Evolutionary conservation across 495 filamentous ascomycete species (phyloP).

Genomic region (Penicillium coprophilum): DNA sequence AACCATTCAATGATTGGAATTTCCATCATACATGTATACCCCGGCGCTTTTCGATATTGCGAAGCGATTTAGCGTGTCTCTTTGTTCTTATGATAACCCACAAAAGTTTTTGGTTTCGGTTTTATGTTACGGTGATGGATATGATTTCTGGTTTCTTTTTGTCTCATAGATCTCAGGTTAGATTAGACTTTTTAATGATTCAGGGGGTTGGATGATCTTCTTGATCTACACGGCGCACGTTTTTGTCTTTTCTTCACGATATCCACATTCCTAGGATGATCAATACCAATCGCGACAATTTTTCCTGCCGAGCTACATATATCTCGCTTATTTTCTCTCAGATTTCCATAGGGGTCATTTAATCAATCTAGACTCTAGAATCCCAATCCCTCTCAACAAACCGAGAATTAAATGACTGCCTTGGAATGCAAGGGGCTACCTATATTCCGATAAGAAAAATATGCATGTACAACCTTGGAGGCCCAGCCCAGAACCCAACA

Average conservation of each 20-base stretch:
- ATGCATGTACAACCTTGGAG: neutral
- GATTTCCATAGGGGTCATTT: neutral
- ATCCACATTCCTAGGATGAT: conserved; percentile 5
- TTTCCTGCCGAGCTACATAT: neutral
- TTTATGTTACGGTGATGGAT: conserved; percentile 2
- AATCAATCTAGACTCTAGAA: neutral
- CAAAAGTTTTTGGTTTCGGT: conserved; percentile 23
- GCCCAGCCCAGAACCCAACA: neutral
- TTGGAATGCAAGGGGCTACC: neutral
- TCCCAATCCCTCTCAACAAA: neutral
- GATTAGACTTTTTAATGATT: conserved; percentile 19
- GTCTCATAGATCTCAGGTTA: conserved; percentile 12
- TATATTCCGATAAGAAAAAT: neutral
- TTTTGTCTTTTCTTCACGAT: conserved; percentile 4
- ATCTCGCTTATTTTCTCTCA: neutral
- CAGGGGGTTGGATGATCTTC: conserved; percentile 14
- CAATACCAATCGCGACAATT: neutral
- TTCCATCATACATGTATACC: conserved; percentile 10
- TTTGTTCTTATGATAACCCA: conserved; percentile 6
- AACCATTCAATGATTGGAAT: neutral
- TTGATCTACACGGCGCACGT: conserved; percentile 18
- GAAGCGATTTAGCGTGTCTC: conserved; percentile 28
- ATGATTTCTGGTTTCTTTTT: conserved; percentile 3
- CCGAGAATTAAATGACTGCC: neutral
- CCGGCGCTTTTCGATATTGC: conserved; percentile 13